Conservation (phyloP, 2,329 filamentous ascomycete genomes). For the Pyricularia sp. region DNA sequence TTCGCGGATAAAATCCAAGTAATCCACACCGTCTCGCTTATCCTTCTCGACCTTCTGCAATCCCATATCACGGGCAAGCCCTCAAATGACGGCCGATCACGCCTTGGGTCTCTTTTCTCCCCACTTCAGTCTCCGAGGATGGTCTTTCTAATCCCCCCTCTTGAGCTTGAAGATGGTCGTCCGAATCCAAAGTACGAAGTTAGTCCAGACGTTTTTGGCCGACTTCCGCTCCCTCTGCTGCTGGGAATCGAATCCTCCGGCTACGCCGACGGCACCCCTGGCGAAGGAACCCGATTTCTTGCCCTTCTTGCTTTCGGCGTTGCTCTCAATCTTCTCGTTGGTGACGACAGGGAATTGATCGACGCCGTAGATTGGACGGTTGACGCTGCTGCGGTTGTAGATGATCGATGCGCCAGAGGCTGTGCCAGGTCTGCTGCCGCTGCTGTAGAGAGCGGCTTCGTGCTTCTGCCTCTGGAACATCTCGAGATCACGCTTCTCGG, state of each 20-base stretch:
- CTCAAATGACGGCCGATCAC: neutral
- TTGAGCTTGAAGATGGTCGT: constrained; percentile 36
- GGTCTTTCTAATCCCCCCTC: constrained; percentile 5
- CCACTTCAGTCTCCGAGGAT: neutral
- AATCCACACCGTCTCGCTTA: neutral
- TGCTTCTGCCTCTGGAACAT: neutral
- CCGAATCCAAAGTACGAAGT: constrained; percentile 54
- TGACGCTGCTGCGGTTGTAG: neutral
- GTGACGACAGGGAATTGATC: neutral
- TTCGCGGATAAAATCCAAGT: neutral
- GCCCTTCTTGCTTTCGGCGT: constrained; percentile 7
- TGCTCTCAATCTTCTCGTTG: constrained; percentile 9
- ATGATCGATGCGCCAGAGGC: constrained; percentile 5
- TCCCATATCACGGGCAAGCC: neutral
- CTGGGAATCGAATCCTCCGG: constrained; percentile 18
- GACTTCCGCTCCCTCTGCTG: constrained; percentile 34
- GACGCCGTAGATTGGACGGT: neutral
- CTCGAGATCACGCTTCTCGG: neutral
- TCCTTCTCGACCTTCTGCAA: neutral
- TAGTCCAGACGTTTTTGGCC: constrained; percentile 53
- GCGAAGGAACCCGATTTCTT: constrained; percentile 8
- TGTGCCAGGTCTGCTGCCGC: constrained; percentile 9
- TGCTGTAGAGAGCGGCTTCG: constrained; percentile 5
- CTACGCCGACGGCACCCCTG: constrained; percentile 14
- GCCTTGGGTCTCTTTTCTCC: neutral